These are phyloP conservation scores for Cydonia oblonga DNA, from an alignment of 331 rosid genomes.

Conservation along the genomic window DNA sequence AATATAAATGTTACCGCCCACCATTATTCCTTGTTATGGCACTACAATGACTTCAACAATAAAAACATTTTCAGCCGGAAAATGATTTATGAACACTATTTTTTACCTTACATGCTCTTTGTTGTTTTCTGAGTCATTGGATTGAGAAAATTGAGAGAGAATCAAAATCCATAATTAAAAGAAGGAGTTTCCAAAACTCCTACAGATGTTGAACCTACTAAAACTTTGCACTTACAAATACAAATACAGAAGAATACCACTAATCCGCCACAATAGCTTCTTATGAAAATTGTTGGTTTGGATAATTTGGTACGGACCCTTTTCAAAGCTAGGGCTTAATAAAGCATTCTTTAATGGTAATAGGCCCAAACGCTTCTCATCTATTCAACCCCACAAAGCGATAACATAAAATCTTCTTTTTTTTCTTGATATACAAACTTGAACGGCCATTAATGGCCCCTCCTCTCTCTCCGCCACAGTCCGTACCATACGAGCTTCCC, in stretches of 20 bases:
- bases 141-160: not conserved
- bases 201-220: not conserved
- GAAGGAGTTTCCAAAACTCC: not conserved
- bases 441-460: slow-evolving; percentile 11
- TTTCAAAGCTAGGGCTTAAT: not conserved
- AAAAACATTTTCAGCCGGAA: not conserved
- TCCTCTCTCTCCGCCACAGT: slow-evolving; percentile 29
- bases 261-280: not conserved
- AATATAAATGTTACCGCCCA: too few species aligned
- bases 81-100: too few species aligned
- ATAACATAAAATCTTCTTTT: not conserved
- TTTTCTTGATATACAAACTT: slow-evolving; percentile 9
- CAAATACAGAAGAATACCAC: too few species aligned
- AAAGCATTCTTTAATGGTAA: too few species aligned
- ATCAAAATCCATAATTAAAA: too few species aligned
- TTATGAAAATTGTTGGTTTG: not conserved
- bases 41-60: too few species aligned
- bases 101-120: too few species aligned
- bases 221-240: not conserved
- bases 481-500: not conserved
- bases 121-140: not conserved
- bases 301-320: not conserved
- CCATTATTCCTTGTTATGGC: not conserved
- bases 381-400: not conserved
- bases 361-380: not conserved